These are phyloP conservation scores for Cotoneaster glaucophyllus DNA, from an alignment of 306 rosid species.

Conservation along the genomic window DNA sequence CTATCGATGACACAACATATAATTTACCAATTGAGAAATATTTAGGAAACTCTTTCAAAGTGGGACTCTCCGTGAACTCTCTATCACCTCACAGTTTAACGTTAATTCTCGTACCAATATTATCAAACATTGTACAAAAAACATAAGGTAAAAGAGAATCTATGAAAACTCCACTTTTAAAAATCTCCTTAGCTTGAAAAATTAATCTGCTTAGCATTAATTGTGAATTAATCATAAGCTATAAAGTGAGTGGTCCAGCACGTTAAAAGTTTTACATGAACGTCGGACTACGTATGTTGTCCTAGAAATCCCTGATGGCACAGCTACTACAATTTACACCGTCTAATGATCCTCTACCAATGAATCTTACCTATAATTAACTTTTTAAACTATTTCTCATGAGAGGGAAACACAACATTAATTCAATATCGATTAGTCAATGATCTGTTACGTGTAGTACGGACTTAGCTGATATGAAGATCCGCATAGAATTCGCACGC, in stretches of 20 bases:
- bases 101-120: no score
- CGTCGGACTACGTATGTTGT: neutral
- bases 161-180: no score
- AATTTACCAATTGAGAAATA: no score
- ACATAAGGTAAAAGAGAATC: no score
- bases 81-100: no score
- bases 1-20: no score
- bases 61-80: no score
- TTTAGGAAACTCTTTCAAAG: no score
- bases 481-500: neutral
- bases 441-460: conserved; percentile 1
- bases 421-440: neutral
- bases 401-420: neutral
- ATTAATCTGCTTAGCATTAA: no score
- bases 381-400: neutral
- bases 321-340: neutral
- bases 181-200: no score
- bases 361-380: neutral
- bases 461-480: neutral
- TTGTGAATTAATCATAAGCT: no score
- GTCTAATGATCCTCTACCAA: neutral
- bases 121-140: no score
- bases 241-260: neutral
- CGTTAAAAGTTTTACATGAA: neutral
- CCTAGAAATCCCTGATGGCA: neutral